These are phyloP conservation scores for Penicillium nucicola DNA, from an alignment of 495 filamentous ascomycete species.

Conservation along the genomic window DNA sequence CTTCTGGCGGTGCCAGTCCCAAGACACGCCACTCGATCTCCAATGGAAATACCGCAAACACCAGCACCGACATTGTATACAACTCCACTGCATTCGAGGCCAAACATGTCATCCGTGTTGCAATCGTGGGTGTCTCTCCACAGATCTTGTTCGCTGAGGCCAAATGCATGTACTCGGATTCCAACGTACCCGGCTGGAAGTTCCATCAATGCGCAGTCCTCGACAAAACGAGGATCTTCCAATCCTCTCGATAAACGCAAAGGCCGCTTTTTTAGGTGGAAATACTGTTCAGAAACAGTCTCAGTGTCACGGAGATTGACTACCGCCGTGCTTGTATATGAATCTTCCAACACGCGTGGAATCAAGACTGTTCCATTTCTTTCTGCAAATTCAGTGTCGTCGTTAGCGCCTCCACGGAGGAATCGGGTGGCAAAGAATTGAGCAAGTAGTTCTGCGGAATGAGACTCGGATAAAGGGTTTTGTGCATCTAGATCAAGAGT, in stretches of 20 bases:
- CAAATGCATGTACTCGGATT: conserved; percentile 29
- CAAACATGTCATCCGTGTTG: conserved; percentile 21
- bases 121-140: conserved; percentile 21
- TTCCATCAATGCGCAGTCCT: neutral
- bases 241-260: conserved; percentile 4
- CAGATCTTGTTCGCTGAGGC: conserved; percentile 40
- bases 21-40: conserved; percentile 46
- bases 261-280: conserved; percentile 7
- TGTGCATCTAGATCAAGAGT: conserved; percentile 23
- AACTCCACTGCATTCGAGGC: conserved; percentile 42
- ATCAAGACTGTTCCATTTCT: conserved; percentile 15
- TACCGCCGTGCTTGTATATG: conserved; percentile 7
- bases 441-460: conserved; percentile 8
- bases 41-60: conserved; percentile 30
- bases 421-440: conserved; percentile 15
- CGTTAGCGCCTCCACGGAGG: neutral
- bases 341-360: conserved; percentile 21
- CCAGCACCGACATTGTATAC: conserved; percentile 27
- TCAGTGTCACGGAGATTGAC: neutral
- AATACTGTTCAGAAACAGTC: conserved; percentile 4
- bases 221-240: conserved; percentile 2
- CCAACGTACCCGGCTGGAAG: conserved; percentile 21
- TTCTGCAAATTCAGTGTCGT: conserved; percentile 25
- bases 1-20: conserved; percentile 17
- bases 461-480: neutral